Evolutionary conservation across 108 stramenopile species (phyloP), one percentile per base, ranked within the genome.

Genomic region (Nitzschia inconspicua): DNA sequence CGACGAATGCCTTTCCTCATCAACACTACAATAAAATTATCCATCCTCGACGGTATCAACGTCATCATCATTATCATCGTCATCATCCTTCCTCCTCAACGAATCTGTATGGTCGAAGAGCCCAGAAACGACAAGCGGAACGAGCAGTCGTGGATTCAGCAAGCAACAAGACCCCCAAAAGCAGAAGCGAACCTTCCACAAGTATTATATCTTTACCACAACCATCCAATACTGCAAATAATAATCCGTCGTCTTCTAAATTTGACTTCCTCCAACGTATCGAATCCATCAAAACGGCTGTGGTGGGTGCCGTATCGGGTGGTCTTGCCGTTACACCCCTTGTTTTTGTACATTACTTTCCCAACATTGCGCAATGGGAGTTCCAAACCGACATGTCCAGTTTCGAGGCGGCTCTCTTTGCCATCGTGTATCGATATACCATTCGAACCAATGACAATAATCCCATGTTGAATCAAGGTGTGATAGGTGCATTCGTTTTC

Each of bases 341-440:
- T 25, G 60, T 74, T 18, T 69, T 71, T 2, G 4, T 83, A 11
- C 86, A 84, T 48, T 77, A 91, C 41, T 23, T 54, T 13, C 11
- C 28, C 0, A 30, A 48, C 4, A 1, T 79, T 7, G 80, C 86
- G 14, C 73, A 87, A 26, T 91, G 79, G 77, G 90, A 91, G 63
- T 86, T 88, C 35, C 81, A 80, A 32, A 86, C 84, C 2, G 90
- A 91, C 35, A 77, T 78, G 75, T 80, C 80, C 6, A 70, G 78
- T 10, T 16, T 91, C 57, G 78, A 47, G 75, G 68, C 48, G 83
- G 73, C 23, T 47, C 23, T 91, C 0, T 91, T 91, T 83, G 90
- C 90, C 16, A 86, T 91, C 53, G 84, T 87, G 0, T 91, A 91
- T 56, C 59, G 90, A 23, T 91, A 88, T 57, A 79, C 77, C 35